Percentiles rank a stretch among this genome's conserved stretches.
Evolutionary conservation across 202 grass and related monocot species (phyloP).

Genomic region (Brachypodium distachyon): DNA sequence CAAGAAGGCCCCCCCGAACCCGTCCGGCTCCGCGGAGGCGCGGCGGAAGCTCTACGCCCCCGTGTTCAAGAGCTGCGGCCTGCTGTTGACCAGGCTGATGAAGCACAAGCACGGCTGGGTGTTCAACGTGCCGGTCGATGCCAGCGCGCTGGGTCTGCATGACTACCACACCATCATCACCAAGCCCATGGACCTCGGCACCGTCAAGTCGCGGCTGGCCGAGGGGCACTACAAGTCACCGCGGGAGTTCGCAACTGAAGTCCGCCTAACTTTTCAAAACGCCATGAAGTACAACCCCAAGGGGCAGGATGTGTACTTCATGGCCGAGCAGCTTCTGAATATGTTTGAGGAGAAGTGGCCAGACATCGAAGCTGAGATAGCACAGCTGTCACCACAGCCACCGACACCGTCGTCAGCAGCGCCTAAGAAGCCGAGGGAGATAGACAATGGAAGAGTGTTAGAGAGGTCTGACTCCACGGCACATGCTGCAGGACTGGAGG

Average conservation of each 20-base stretch:
- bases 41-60: conserved; percentile 60
- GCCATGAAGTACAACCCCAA: conserved; percentile 94
- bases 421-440: conserved; percentile 42
- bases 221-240: conserved; percentile 57
- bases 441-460: conserved; percentile 44
- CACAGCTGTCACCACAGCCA: conserved; percentile 31
- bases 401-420: conserved; percentile 34
- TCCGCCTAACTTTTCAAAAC: conserved; percentile 79
- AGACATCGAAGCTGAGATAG: conserved; percentile 65
- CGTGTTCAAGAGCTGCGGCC: conserved; percentile 63
- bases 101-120: conserved; percentile 92
- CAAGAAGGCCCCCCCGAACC: conserved; percentile 28
- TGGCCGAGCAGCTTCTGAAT: conserved; percentile 83
- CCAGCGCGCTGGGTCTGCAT: conserved; percentile 59
- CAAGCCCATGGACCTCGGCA: conserved; percentile 92
- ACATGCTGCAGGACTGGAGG: conserved; percentile 33
- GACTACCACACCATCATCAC: conserved; percentile 84
- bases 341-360: conserved; percentile 87
- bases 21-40: conserved; percentile 20
- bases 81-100: conserved; percentile 73
- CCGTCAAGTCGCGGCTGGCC: conserved; percentile 49
- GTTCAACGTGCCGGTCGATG: conserved; percentile 89
- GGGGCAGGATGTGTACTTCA: conserved; percentile 80
- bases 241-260: conserved; percentile 56
- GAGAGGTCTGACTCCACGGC: conserved; percentile 73